These are phyloP conservation scores for Bimuria novae-zelandiae DNA, from an alignment of 2,329 filamentous ascomycete species.

Conservation along the genomic window DNA sequence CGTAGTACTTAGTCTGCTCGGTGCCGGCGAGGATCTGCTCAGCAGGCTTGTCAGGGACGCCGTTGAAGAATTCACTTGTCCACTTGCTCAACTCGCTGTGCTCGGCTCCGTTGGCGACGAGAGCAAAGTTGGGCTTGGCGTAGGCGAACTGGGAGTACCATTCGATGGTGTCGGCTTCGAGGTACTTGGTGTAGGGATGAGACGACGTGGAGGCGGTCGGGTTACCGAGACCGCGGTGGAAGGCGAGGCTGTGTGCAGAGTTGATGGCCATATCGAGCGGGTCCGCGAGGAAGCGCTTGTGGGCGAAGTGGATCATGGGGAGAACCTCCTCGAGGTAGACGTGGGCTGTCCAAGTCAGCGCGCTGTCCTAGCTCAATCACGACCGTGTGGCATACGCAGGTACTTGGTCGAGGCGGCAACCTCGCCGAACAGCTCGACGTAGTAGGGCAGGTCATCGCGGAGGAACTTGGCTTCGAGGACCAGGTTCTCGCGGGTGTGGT, in stretches of 20 bases:
- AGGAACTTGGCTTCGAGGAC: slow-evolving; percentile 95
- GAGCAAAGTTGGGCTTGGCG: slow-evolving; percentile 85
- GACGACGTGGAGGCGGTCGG: slow-evolving; percentile 74
- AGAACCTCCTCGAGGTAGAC: slow-evolving; percentile 90
- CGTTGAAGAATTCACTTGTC: slow-evolving; percentile 90
- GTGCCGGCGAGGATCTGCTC: slow-evolving; percentile 59
- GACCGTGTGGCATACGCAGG: slow-evolving; percentile 55
- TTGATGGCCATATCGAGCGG: slow-evolving; percentile 77
- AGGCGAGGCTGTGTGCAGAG: slow-evolving; percentile 82
- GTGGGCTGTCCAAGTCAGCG: slow-evolving; percentile 63
- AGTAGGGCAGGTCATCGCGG: slow-evolving; percentile 94
- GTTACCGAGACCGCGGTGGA: slow-evolving; percentile 89
- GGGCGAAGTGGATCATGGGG: slow-evolving; percentile 74
- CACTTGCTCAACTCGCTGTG: slow-evolving; percentile 80
- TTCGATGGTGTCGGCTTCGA: slow-evolving; percentile 74
- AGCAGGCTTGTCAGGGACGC: slow-evolving; percentile 57
- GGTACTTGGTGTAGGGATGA: slow-evolving; percentile 76
- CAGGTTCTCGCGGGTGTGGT: slow-evolving; percentile 91
- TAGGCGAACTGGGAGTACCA: slow-evolving; percentile 80
- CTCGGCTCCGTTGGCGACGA: slow-evolving; percentile 87
- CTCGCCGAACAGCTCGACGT: slow-evolving; percentile 92
- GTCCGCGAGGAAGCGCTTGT: slow-evolving; percentile 70
- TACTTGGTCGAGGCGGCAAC: slow-evolving; percentile 88
- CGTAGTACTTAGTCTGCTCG: slow-evolving; percentile 81
- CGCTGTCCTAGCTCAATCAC: slow-evolving; percentile 9